Percentiles rank a stretch among this genome's conserved stretches.
Evolutionary conservation across 192 early-diverging fungal genomes (phyloP).

Genomic region (Dispira simplex): DNA sequence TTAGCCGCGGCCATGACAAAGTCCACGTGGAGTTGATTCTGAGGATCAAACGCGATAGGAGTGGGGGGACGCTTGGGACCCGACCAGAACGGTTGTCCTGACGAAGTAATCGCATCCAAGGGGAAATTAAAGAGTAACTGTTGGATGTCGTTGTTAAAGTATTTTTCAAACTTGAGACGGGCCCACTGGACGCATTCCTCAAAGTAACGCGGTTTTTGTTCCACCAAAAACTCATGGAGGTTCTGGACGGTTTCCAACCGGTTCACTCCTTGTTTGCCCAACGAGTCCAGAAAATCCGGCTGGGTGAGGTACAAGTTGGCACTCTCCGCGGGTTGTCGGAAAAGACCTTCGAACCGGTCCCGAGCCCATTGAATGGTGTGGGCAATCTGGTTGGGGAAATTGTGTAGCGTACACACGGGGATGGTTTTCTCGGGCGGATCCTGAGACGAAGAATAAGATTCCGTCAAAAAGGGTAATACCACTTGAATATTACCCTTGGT

Average conservation of each 20-base stretch:
- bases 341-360: constrained; percentile 90
- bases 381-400: constrained; percentile 80
- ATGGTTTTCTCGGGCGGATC: constrained; percentile 97
- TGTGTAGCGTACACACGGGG: constrained; percentile 78
- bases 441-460: constrained; percentile 96
- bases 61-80: constrained; percentile 91
- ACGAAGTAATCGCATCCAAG: constrained; percentile 71
- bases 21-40: constrained; percentile 57
- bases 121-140: constrained; percentile 98
- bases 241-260: constrained; percentile 63
- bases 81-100: constrained; percentile 91
- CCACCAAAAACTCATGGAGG: constrained; percentile 60
- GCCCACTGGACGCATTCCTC: constrained; percentile 91
- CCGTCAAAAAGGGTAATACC: constrained; percentile 86
- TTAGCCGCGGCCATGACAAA: constrained; percentile 87
- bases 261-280: constrained; percentile 57
- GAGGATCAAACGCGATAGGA: constrained; percentile 61
- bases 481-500: constrained; percentile 99
- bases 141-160: constrained; percentile 79
- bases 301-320: constrained; percentile 87
- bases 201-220: constrained; percentile 69
- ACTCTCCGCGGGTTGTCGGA: constrained; percentile 82
- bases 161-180: constrained; percentile 81
- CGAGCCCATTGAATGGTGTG: constrained; percentile 94
- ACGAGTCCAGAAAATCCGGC: constrained; percentile 61